Percentiles rank a stretch among this genome's conserved stretches.
phyloP scores from a whole-genome alignment of 257 asterid species.

The Marsdenia floribunda region DNA sequence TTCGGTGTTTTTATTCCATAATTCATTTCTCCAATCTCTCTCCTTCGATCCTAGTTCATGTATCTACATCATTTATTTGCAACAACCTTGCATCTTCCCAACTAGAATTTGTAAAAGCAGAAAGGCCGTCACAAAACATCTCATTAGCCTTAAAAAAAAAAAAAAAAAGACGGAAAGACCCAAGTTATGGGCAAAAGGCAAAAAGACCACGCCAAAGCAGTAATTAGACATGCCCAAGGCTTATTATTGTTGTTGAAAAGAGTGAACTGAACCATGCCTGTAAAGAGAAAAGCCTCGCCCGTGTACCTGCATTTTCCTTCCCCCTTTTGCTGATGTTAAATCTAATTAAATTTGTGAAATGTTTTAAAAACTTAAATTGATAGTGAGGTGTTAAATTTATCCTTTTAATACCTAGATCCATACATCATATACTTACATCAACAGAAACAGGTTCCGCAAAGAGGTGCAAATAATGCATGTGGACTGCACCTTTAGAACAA shows the following conservation, averaged over 20 bases:
- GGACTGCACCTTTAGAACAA: background rate
- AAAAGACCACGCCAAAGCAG: background rate
- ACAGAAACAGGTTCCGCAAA: background rate
- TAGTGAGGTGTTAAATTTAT: too few species aligned
- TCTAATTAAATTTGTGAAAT: too few species aligned
- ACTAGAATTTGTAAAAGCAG: background rate
- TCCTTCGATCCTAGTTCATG: background rate
- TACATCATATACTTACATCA: background rate
- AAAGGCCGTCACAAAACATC: too few species aligned
- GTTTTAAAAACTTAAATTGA: too few species aligned
- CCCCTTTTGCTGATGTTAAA: too few species aligned
- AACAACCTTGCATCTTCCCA: background rate
- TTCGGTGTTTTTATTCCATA: background rate
- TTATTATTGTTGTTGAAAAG: background rate
- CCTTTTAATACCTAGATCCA: too few species aligned
- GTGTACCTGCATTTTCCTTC: background rate
- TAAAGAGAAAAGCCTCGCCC: background rate
- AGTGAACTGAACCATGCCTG: background rate
- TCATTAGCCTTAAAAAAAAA: background rate
- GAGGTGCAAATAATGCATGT: background rate
- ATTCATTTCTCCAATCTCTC: background rate
- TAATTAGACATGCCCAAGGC: background rate
- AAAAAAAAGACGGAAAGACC: background rate
- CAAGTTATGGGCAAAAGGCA: background rate
- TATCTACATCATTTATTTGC: background rate